These are phyloP conservation scores for Brasilioporus rufonigricans DNA, from an alignment of 768 basidiomycete genomes.

Conservation along the genomic window DNA sequence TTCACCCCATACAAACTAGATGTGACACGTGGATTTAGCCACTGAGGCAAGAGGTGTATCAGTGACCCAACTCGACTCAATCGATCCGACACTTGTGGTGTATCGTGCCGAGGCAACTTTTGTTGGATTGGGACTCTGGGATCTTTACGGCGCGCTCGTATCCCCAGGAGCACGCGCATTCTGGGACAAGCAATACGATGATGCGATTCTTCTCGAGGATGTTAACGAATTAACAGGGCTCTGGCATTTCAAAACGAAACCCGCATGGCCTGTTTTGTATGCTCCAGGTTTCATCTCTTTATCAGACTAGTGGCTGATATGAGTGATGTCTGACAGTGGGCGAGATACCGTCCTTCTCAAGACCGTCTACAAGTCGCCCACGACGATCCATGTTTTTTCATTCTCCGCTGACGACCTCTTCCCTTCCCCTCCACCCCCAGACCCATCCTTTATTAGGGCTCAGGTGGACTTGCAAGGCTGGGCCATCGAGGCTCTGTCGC, in stretches of 20 bases:
- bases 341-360: constrained; percentile 88
- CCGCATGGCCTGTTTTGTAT: constrained; percentile 91
- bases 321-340: constrained; percentile 52
- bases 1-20: not conserved
- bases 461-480: constrained; percentile 99
- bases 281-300: constrained; percentile 32
- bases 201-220: constrained; percentile 82
- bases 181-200: constrained; percentile 92
- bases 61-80: constrained; percentile 93
- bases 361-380: constrained; percentile 96
- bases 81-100: constrained; percentile 94
- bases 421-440: constrained; percentile 62
- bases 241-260: constrained; percentile 90
- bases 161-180: constrained; percentile 78
- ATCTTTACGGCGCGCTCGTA: constrained; percentile 84
- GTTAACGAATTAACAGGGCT: constrained; percentile 88
- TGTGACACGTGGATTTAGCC: constrained; percentile 39
- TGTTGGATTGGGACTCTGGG: constrained; percentile 95
- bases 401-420: constrained; percentile 95
- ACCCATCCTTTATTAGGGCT: constrained; percentile 81
- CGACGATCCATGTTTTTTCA: constrained; percentile 90
- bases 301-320: not conserved
- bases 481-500: constrained; percentile 94
- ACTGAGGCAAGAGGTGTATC: constrained; percentile 89
- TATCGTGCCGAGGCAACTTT: constrained; percentile 97